Base-by-base conservation (phyloP, 257 asterid species). In the Solanum bukasovii region DNA sequence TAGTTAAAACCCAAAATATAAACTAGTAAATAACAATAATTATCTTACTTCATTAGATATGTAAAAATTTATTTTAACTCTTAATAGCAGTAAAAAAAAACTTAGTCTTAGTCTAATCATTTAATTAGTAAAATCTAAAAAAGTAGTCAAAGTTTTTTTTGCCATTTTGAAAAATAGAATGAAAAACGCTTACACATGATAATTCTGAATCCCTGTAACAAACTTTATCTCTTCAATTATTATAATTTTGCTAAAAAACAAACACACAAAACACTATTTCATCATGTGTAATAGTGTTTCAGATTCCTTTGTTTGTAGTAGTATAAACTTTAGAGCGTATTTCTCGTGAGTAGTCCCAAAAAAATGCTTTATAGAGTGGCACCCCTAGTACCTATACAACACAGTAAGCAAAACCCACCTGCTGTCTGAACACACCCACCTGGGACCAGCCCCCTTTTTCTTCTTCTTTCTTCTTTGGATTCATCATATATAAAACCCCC, bases 341-440 rank as follows among this genome's bases (percentile, higher is more conserved):
- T 89, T 90, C 95, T 93, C 95, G 97, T 93, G 98, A 93, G 88
- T 88, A 82, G 86, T 49, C 85, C 70, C 86, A 49, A 82, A 49
- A 49, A 49, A 82, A 82, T 92, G 90, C 91, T 85, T 78, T 84
- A 90, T 85, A 86, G 91, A 90, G 92, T 87, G 52, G 83, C 52
- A 63, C 31, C 85, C 84, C 84, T 59, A 87, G 6, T 72, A 6
- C 21, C 70, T 35, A 29, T 18, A 74, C 65, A 14, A 27, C 21
- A 44, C 83, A 29, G 85, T 79, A 27, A 44, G 67, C 44, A 27
- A 82, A 82, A 82, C 86, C 86, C 86, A 82, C 86, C 86, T 82
- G 86, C 86, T 82, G 70, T 82, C 86, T 82, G 86, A 82, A 82
- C 29, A 84, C 87, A 7, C 42, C 63, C 87, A 72, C 86, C 85